A percentile compares a stretch with the other conserved stretches of the same genome.
Conservation (phyloP, 2,329 filamentous ascomycete genomes). For the Fusarium subglutinans region DNA sequence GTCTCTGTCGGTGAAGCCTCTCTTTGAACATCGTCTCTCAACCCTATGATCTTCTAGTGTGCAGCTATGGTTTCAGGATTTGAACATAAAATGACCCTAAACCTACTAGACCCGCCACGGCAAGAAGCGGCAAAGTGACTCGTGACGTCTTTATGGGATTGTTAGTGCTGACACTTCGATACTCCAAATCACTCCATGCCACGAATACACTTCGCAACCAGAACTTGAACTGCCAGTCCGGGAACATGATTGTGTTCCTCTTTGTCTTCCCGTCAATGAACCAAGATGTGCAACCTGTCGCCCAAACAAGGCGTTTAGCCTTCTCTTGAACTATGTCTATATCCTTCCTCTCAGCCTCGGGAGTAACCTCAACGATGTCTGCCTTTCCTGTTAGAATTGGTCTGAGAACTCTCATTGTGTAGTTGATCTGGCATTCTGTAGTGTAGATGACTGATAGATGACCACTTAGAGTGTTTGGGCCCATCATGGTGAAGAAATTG, state of each 20-base stretch:
- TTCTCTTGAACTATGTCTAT: conserved; percentile 51
- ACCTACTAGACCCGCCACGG: neutral
- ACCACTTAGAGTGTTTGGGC: conserved; percentile 53
- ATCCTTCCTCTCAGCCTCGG: conserved; percentile 37
- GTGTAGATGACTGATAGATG: conserved; percentile 61
- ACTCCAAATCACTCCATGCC: conserved; percentile 49
- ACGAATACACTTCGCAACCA: conserved; percentile 59
- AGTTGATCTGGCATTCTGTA: conserved; percentile 62
- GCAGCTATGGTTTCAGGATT: neutral
- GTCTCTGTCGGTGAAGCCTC: neutral
- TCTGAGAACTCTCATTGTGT: conserved; percentile 45
- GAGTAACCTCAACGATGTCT: conserved; percentile 47
- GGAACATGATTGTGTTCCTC: conserved; percentile 62
- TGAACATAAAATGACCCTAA: neutral
- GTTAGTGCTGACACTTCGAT: neutral
- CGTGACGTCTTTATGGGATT: fast-evolving
- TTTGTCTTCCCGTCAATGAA: conserved; percentile 57
- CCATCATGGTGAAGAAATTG: conserved; percentile 51
- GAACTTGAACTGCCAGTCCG: conserved; percentile 60
- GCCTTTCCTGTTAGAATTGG: conserved; percentile 47
- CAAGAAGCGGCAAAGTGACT: neutral
- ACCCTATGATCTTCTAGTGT: no score
- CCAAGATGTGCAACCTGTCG: conserved; percentile 62
- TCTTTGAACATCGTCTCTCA: no score
- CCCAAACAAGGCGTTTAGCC: conserved; percentile 57